Conservation (phyloP, 225 moss, liverwort and hornwort genomes). For the Marchantia polymorpha region DNA sequence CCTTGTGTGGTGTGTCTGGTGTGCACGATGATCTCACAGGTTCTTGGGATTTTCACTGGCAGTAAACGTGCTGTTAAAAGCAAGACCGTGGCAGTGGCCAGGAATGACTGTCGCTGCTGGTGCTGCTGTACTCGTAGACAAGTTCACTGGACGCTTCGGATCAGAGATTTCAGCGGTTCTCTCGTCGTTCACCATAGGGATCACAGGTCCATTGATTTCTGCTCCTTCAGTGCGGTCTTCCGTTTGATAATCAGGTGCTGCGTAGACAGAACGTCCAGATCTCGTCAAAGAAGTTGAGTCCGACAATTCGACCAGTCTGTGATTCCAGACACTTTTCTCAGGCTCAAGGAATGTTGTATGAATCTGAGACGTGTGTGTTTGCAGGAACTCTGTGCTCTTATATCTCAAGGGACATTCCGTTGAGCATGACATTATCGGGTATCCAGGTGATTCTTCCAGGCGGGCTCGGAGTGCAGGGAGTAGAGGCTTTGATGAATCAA, state of each 20-base stretch:
- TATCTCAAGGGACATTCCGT: slow-evolving; percentile 61
- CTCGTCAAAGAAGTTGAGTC: no score
- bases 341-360: neutral
- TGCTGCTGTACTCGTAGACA: slow-evolving; percentile 52
- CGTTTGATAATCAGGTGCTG: no score
- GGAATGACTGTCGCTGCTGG: slow-evolving; percentile 63
- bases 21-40: neutral
- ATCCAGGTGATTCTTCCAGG: slow-evolving; percentile 68
- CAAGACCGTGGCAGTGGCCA: slow-evolving; percentile 66
- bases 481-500: slow-evolving; percentile 55
- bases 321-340: no score
- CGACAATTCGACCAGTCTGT: no score
- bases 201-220: no score
- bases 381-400: slow-evolving; percentile 56
- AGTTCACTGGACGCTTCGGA: slow-evolving; percentile 30
- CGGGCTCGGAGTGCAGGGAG: slow-evolving; percentile 69
- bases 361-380: neutral
- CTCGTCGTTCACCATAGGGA: slow-evolving; percentile 67
- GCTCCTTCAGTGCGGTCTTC: no score
- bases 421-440: slow-evolving; percentile 70
- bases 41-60: slow-evolving; percentile 56
- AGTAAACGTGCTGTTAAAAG: slow-evolving; percentile 56
- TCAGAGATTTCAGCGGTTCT: slow-evolving; percentile 53
- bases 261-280: no score
- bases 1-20: neutral